Evolutionary conservation across 2,329 filamentous ascomycete species (phyloP), one percentile per base, ranked within the genome.

Genomic region (Aspergillus tamarii): DNA sequence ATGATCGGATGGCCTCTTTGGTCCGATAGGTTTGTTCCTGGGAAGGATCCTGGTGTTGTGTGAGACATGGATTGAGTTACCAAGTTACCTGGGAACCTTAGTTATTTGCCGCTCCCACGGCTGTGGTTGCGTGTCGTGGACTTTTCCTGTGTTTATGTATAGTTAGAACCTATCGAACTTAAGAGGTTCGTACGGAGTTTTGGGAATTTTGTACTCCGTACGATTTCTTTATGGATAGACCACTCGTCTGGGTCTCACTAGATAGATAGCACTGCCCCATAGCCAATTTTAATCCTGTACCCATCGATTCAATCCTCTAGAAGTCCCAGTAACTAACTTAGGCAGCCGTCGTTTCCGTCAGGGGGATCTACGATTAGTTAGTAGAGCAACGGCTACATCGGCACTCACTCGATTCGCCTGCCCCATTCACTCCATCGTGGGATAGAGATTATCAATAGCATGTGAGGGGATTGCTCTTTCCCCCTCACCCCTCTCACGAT

Each of bases 281-380:
- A 52, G n/a, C 16, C 48, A 21, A n/a, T 32, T 52, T 32, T 32
- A 19, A 39, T 39, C 36, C 28, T 52, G 19, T 32, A 52, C 48
- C 16, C 14, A 30, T 30, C 16, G 16, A 9, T 46, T 12, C 14
- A 26, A 4, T 6, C n/a, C 39, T 36, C 14, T 16, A 36, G 34
- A 16, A 36, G 43, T 43, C 19, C n/a, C 14, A 28, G 16, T 32
- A 12, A 39, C 12, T 55, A 54, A 36, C 52, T 14, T 36, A 36
- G 52, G 52, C 30, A 36, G 52, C 52, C 52, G 52, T 54, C 52
- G 52, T 36, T 54, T 54, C 52, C 52, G 52, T 55, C 52, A 55
- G 52, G 32, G 52, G 52, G 32, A 55, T 55, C 52, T 55, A 55
- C 52, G n/a, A 55, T 55, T 55, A 55, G 52, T 28, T n/a, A 32